Percentiles rank a stretch among this genome's conserved stretches.
These are phyloP conservation scores for Coniochaeta sp. DNA, from an alignment of 2,329 filamentous ascomycete genomes.

Conservation along the genomic window DNA sequence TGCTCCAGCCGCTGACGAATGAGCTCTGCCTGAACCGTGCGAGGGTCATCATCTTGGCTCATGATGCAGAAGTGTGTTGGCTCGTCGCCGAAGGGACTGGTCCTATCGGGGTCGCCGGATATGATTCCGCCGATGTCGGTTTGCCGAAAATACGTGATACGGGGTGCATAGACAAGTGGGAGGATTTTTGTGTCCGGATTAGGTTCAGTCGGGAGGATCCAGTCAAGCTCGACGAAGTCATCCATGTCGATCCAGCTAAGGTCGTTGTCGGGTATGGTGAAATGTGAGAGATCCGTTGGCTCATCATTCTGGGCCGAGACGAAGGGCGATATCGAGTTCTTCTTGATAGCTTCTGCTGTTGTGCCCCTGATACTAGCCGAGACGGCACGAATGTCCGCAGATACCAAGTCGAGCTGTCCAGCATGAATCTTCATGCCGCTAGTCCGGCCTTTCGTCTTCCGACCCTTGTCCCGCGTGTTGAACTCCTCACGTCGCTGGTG, in stretches of 20 bases:
- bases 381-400: constrained; percentile 85
- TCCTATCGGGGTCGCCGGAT: constrained; percentile 71
- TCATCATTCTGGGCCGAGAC: constrained; percentile 47
- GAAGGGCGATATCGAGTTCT: constrained; percentile 42
- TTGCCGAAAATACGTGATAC: constrained; percentile 94
- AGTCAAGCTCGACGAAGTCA: constrained; percentile 96
- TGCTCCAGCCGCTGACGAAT: constrained; percentile 75
- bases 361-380: constrained; percentile 84
- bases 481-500: constrained; percentile 93
- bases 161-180: constrained; percentile 84
- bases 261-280: constrained; percentile 93
- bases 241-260: constrained; percentile 99
- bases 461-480: constrained; percentile 69
- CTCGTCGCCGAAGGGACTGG: constrained; percentile 87
- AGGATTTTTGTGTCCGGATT: constrained; percentile 93
- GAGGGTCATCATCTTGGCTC: constrained; percentile 82
- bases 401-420: constrained; percentile 84
- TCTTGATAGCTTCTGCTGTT: constrained; percentile 66
- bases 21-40: constrained; percentile 78
- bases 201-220: constrained; percentile 83
- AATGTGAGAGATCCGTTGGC: constrained; percentile 71
- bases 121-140: constrained; percentile 83
- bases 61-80: constrained; percentile 94
- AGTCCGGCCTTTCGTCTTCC: constrained; percentile 70
- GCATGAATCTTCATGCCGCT: constrained; percentile 95